Evolutionary conservation across 306 rosid genomes (phyloP).

Genomic region (Astragalus glycyphyllos): DNA sequence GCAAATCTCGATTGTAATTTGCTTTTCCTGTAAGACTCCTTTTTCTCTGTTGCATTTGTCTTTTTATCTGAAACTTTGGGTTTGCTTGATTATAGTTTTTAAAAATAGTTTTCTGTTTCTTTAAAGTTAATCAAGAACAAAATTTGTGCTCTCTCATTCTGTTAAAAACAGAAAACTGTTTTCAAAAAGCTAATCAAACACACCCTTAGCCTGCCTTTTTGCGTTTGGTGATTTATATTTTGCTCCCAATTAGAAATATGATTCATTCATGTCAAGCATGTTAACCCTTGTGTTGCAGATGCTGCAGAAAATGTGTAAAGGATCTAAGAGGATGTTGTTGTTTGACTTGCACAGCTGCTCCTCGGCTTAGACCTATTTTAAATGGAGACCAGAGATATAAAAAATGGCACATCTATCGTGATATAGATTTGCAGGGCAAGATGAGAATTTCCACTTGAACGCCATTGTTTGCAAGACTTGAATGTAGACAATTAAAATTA

Average conservation of each 20-base stretch:
- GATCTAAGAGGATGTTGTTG: constrained; percentile 82
- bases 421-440: constrained; percentile 49
- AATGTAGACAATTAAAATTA: too few species aligned
- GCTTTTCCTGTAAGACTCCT: constrained; percentile 77
- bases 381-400: constrained; percentile 66
- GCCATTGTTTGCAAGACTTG: background rate
- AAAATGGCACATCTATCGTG: constrained; percentile 87
- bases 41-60: constrained; percentile 15
- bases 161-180: too few species aligned
- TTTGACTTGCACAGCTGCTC: constrained; percentile 71
- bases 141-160: too few species aligned
- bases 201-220: background rate
- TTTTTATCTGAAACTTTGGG: constrained; percentile 5
- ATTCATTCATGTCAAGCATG: constrained; percentile 21
- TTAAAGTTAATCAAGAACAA: too few species aligned
- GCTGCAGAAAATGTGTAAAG: constrained; percentile 69
- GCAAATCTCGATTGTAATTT: constrained; percentile 95
- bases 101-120: background rate
- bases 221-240: constrained; percentile 20
- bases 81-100: background rate
- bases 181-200: too few species aligned
- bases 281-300: constrained; percentile 56
- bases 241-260: background rate
- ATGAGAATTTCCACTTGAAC: constrained; percentile 45
- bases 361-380: constrained; percentile 84